Conservation (phyloP, 306 rosid genomes). For the Begonia loranthoides region DNA sequence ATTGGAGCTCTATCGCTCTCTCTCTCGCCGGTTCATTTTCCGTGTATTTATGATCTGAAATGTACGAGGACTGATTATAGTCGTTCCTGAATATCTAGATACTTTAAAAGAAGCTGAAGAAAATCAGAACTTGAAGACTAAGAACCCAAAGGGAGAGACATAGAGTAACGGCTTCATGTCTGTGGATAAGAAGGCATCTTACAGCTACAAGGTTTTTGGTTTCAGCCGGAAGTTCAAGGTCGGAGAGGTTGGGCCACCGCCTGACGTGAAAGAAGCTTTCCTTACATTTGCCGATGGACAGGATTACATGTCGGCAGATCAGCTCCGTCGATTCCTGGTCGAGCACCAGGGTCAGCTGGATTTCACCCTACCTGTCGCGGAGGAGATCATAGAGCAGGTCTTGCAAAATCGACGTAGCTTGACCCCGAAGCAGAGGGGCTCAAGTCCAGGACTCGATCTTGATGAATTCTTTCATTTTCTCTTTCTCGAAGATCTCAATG, state of each 20-base stretch:
- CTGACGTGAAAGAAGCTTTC: conserved; percentile 43
- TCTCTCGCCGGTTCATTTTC: too few species aligned
- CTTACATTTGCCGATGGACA: conserved; percentile 25
- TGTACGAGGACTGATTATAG: too few species aligned
- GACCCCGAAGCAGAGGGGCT: background rate
- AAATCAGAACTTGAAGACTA: too few species aligned
- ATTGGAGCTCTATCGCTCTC: too few species aligned
- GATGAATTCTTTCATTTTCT: conserved; percentile 51
- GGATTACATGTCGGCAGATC: conserved; percentile 29
- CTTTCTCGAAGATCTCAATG: conserved; percentile 39
- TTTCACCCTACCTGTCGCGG: conserved; percentile 21
- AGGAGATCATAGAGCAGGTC: conserved; percentile 19
- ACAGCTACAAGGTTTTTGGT: conserved; percentile 53
- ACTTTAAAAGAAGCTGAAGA: too few species aligned
- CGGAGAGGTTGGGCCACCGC: conserved; percentile 41
- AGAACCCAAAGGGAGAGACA: background rate
- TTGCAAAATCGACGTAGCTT: conserved; percentile 15
- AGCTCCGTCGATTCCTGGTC: conserved; percentile 33
- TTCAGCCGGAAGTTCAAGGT: conserved; percentile 59
- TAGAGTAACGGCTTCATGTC: background rate
- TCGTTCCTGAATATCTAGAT: too few species aligned
- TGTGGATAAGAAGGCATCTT: conserved; percentile 9
- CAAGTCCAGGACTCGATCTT: conserved; percentile 18
- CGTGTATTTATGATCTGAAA: too few species aligned
- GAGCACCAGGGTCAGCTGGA: conserved; percentile 41